phyloP scores from a whole-genome alignment of 2,329 filamentous ascomycete species.

The Trichoderma sp. region DNA sequence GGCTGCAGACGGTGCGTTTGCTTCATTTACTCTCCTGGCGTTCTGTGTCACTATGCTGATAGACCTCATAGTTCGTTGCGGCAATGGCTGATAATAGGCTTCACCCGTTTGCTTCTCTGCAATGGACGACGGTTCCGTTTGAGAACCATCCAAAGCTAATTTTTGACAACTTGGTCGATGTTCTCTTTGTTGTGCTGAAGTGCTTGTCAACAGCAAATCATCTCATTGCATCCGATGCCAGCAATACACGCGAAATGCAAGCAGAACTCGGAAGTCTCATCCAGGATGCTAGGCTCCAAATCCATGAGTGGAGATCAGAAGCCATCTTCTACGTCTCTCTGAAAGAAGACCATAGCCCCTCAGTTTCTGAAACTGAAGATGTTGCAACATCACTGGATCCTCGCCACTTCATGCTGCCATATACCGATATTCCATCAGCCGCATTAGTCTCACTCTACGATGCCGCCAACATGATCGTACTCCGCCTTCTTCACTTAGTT shows the following conservation, averaged over 20 bases:
- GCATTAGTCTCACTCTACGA: constrained; percentile 23
- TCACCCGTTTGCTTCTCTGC: constrained; percentile 42
- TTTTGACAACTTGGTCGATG: constrained; percentile 51
- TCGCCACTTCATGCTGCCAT: background rate
- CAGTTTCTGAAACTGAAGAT: background rate
- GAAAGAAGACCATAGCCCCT: background rate
- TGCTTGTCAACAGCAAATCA: constrained; percentile 15
- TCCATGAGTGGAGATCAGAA: background rate
- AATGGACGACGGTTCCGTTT: constrained; percentile 51
- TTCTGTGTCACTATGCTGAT: background rate
- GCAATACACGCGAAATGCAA: background rate
- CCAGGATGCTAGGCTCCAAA: background rate
- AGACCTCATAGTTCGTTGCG: constrained; percentile 16
- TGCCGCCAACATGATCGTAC: constrained; percentile 18
- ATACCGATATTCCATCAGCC: constrained; percentile 14
- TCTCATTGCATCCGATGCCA: background rate
- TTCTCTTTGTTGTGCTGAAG: constrained; percentile 32
- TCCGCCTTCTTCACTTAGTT: constrained; percentile 8
- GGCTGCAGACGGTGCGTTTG: constrained; percentile 24
- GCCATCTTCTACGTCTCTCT: background rate
- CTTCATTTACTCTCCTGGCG: rapidly evolving
- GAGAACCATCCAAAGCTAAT: constrained; percentile 46
- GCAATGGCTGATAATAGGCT: constrained; percentile 25
- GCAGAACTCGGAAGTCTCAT: background rate
- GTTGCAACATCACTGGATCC: background rate